These are phyloP conservation scores for Debaryomycetaceae sp. DNA, from an alignment of 1,139 yeast genomes.

Conservation along the genomic window DNA sequence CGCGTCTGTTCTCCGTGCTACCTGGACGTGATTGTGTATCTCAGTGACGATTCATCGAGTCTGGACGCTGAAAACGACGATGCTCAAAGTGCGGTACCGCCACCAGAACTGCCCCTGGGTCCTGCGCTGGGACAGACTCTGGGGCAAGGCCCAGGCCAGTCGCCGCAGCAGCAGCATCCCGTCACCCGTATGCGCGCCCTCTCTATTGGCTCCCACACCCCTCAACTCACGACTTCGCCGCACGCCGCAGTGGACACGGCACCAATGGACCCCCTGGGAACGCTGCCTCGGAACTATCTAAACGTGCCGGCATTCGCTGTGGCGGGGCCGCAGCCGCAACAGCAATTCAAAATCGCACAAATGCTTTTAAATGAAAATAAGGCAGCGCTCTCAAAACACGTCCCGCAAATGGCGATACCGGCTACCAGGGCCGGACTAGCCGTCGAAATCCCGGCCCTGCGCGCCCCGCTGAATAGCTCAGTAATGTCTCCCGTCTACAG, in stretches of 20 bases:
- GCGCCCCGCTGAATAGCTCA: neutral
- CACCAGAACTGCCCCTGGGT: slow-evolving; percentile 1
- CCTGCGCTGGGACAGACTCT: neutral
- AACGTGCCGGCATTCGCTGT: slow-evolving; percentile 2
- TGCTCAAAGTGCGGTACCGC: slow-evolving; percentile 8
- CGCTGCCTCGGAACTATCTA: slow-evolving; percentile 2
- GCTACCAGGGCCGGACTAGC: slow-evolving; percentile 74
- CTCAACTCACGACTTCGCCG: slow-evolving; percentile 8
- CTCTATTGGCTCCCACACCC: slow-evolving; percentile 17
- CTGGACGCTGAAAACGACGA: slow-evolving; percentile 8
- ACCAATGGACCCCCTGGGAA: slow-evolving; percentile 6
- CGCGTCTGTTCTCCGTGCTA: slow-evolving; percentile 75
- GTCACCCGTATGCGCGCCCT: slow-evolving; percentile 21
- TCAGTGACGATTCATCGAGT: slow-evolving; percentile 50
- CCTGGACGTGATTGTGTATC: slow-evolving; percentile 50
- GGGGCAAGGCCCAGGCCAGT: slow-evolving; percentile 2
- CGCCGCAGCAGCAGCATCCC: slow-evolving; percentile 17
- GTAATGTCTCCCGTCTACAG: neutral
- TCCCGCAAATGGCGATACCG: slow-evolving; percentile 75
- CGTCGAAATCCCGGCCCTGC: slow-evolving; percentile 52
- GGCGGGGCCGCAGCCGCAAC: neutral
- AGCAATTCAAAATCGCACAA: neutral
- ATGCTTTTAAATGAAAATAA: slow-evolving; percentile 5
- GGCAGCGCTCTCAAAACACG: slow-evolving; percentile 39
- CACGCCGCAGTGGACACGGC: too few species aligned